A percentile compares a stretch with the other conserved stretches of the same genome.
Conservation (phyloP, 345 rosid species). For the Clausena lansium region DNA sequence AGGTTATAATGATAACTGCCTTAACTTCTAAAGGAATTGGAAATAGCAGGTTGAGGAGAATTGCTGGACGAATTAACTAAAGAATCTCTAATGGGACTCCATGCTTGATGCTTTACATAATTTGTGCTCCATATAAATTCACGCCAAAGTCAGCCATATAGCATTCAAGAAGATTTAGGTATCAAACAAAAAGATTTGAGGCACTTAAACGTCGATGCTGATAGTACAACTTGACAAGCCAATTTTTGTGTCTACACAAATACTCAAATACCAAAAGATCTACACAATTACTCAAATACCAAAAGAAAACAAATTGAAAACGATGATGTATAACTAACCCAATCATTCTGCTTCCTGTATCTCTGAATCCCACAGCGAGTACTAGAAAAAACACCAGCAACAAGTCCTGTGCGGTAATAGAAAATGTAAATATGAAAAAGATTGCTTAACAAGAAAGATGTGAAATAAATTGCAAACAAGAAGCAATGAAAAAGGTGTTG, state of each 20-base stretch:
- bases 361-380: constrained; percentile 67
- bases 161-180: neutral
- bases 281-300: neutral
- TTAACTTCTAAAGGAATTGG: neutral
- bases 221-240: neutral
- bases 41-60: neutral
- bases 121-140: neutral
- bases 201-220: neutral
- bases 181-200: neutral
- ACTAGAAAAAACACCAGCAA: constrained; percentile 61
- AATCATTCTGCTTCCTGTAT: constrained; percentile 64
- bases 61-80: neutral
- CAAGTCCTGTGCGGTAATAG: constrained; percentile 48
- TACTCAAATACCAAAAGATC: neutral
- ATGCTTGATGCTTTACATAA: neutral
- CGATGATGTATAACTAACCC: constrained; percentile 49
- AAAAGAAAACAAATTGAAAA: neutral
- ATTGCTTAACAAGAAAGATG: neutral
- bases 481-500: neutral
- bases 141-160: neutral
- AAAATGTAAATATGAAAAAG: neutral
- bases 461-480: neutral
- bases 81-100: neutral
- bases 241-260: neutral
- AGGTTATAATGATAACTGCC: neutral